Percentiles rank a stretch among this genome's conserved stretches.
These are phyloP conservation scores for Teunomyces aglyptinius DNA, from an alignment of 805 yeast genomes.

Conservation along the genomic window DNA sequence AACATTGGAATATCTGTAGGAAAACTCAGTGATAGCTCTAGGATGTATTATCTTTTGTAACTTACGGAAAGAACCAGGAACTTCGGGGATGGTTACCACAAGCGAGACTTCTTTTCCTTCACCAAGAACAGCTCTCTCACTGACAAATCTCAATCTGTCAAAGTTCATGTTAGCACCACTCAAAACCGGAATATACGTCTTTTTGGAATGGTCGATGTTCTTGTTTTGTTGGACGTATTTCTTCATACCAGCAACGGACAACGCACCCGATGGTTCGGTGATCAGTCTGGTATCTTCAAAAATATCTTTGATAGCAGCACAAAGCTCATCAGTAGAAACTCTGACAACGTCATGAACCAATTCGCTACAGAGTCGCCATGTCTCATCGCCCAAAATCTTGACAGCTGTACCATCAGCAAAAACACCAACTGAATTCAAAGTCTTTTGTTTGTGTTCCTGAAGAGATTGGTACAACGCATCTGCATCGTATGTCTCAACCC, in stretches of 20 bases:
- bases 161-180: conserved; percentile 99
- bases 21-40: conserved; percentile 89
- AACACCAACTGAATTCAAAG: conserved; percentile 76
- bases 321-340: conserved; percentile 89
- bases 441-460: conserved; percentile 50
- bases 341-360: conserved; percentile 85
- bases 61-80: conserved; percentile 83
- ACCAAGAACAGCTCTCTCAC: conserved; percentile 97
- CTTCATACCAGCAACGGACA: conserved; percentile 92
- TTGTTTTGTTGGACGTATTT: conserved; percentile 70
- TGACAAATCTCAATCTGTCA: conserved; percentile 90
- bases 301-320: conserved; percentile 94
- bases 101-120: conserved; percentile 95
- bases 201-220: conserved; percentile 64
- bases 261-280: conserved; percentile 96
- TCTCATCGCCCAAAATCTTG: conserved; percentile 82
- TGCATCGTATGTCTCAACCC: conserved; percentile 95
- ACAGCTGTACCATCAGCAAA: conserved; percentile 99
- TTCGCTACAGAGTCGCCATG: conserved; percentile 74
- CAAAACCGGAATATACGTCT: conserved; percentile 78
- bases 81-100: conserved; percentile 86
- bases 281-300: conserved; percentile 94
- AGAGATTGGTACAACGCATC: conserved; percentile 83
- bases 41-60: conserved; percentile 80
- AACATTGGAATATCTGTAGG: conserved; percentile 68